Percentiles rank a stretch among this genome's conserved stretches.
These are phyloP conservation scores for Phialophora expanda DNA, from an alignment of 2,329 filamentous ascomycete species.

Conservation along the genomic window DNA sequence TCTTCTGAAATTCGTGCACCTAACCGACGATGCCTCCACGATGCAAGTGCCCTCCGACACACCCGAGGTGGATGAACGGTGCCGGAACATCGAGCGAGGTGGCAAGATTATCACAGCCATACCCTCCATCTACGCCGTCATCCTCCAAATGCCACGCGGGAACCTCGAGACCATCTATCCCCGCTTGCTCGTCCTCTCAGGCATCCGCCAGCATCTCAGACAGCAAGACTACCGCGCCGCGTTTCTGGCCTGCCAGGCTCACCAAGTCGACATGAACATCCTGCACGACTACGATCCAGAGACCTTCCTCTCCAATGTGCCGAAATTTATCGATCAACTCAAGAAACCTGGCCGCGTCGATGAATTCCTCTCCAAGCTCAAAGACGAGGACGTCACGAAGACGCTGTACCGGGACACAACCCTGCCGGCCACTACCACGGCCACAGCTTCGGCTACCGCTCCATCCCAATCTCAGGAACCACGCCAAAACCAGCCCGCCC, in stretches of 20 bases:
- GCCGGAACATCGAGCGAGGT: constrained; percentile 87
- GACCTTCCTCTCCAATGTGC: constrained; percentile 79
- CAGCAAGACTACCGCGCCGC: constrained; percentile 80
- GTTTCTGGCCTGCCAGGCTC: constrained; percentile 85
- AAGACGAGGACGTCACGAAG: constrained; percentile 88
- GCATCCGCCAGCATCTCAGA: constrained; percentile 81
- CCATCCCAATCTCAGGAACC: constrained; percentile 24
- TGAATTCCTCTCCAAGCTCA: constrained; percentile 84
- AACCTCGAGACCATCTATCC: constrained; percentile 96
- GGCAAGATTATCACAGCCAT: constrained; percentile 86
- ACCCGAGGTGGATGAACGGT: constrained; percentile 88
- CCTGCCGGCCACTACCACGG: no score
- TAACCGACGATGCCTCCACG: constrained; percentile 52
- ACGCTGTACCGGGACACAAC: constrained; percentile 92
- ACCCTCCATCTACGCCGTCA: constrained; percentile 81
- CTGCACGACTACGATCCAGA: constrained; percentile 89
- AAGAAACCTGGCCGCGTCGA: constrained; percentile 83
- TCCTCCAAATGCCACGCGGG: constrained; percentile 93
- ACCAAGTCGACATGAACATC: constrained; percentile 97
- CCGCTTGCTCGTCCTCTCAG: constrained; percentile 86
- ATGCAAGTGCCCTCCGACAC: constrained; percentile 80
- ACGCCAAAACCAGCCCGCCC: constrained; percentile 16
- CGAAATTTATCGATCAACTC: constrained; percentile 81
- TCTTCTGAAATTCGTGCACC: constrained; percentile 90
- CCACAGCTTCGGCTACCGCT: constrained; percentile 1